Percentiles rank a stretch among this genome's conserved stretches.
phyloP scores from a whole-genome alignment of 768 basidiomycete species.

The Hydnomerulius pinastri region DNA sequence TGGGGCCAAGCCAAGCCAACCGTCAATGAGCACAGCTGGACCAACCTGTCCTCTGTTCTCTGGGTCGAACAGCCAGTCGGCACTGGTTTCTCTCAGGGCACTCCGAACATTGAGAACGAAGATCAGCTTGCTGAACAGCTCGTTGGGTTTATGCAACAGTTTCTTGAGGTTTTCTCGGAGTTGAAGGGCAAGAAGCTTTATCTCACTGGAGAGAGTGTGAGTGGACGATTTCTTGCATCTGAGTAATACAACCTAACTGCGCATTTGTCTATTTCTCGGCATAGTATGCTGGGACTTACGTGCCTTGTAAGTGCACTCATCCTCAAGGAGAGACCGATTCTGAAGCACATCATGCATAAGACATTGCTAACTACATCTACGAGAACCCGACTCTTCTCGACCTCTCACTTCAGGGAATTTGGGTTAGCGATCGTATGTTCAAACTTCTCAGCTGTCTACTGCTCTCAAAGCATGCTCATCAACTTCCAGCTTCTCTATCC shows the following conservation, averaged over 20 bases:
- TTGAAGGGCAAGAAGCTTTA: slow-evolving; percentile 73
- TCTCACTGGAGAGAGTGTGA: slow-evolving; percentile 73
- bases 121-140: slow-evolving; percentile 57
- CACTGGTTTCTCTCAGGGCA: slow-evolving; percentile 75
- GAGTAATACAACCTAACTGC: too few relatives aligned
- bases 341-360: slow-evolving; percentile 33
- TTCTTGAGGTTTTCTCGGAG: slow-evolving; percentile 73
- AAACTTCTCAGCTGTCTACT: neutral
- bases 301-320: slow-evolving; percentile 45
- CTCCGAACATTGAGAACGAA: slow-evolving; percentile 60
- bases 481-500: slow-evolving; percentile 50
- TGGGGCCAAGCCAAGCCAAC: slow-evolving; percentile 64
- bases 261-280: neutral
- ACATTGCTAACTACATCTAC: slow-evolving; percentile 76
- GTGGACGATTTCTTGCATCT: slow-evolving; percentile 22
- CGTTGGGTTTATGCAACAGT: slow-evolving; percentile 67
- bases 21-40: slow-evolving; percentile 72
- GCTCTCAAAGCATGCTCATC: neutral
- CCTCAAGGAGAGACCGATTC: neutral
- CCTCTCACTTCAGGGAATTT: slow-evolving; percentile 66
- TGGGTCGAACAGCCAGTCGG: slow-evolving; percentile 83
- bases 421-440: slow-evolving; percentile 69
- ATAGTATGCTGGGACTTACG: slow-evolving; percentile 75
- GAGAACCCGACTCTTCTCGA: slow-evolving; percentile 53
- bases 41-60: slow-evolving; percentile 72